Conservation (phyloP, 805 yeast species). For the Ogataea methylovora region DNA sequence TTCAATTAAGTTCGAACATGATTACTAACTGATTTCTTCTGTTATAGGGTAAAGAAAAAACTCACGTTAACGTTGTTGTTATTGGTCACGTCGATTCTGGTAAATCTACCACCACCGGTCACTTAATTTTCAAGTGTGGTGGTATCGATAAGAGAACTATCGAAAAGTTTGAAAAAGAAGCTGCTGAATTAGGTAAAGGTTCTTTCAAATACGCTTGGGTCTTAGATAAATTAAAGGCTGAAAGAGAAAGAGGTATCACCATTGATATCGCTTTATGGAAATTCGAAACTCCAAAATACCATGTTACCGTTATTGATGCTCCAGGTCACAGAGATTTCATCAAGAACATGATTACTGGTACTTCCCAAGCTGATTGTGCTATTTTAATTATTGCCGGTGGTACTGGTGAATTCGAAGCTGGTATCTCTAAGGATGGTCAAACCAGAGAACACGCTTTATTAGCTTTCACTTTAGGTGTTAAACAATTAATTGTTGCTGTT, state of each 20-base stretch:
- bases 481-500: slow-evolving; percentile 80
- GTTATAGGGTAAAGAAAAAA: slow-evolving; percentile 82
- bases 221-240: slow-evolving; percentile 91
- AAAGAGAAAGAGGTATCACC: slow-evolving; percentile 96
- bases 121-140: slow-evolving; percentile 99
- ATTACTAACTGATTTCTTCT: neutral
- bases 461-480: slow-evolving; percentile 86
- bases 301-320: slow-evolving; percentile 89
- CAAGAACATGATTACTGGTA: slow-evolving; percentile 94
- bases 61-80: slow-evolving; percentile 99
- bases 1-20: too few relatives aligned
- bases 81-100: slow-evolving; percentile 99
- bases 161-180: slow-evolving; percentile 97
- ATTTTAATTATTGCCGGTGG: slow-evolving; percentile 87
- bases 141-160: slow-evolving; percentile 98
- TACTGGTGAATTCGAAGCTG: slow-evolving; percentile 93
- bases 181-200: slow-evolving; percentile 95
- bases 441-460: slow-evolving; percentile 92
- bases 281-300: slow-evolving; percentile 86
- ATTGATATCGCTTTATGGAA: slow-evolving; percentile 90
- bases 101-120: slow-evolving; percentile 99
- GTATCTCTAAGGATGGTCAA: slow-evolving; percentile 92
- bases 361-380: slow-evolving; percentile 91
- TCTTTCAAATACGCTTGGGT: slow-evolving; percentile 98
- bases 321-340: slow-evolving; percentile 97